A percentile compares a stretch with the other conserved stretches of the same genome.
These are phyloP conservation scores for Samsoniella hepiali DNA, from an alignment of 2,329 filamentous ascomycete species.

Conservation along the genomic window DNA sequence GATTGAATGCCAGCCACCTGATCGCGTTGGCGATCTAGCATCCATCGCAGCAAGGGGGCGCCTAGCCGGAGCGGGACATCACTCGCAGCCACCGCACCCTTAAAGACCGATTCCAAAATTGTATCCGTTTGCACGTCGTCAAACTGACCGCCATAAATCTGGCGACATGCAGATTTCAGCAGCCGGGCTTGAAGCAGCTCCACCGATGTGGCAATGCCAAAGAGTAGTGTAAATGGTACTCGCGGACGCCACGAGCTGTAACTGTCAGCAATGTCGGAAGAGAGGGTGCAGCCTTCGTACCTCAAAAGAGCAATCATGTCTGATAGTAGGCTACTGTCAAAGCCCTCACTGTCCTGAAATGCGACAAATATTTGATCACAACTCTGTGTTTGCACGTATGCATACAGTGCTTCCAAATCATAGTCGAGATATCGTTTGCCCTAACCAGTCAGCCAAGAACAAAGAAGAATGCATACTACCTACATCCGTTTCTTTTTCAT, in stretches of 20 bases:
- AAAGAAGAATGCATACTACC: conserved; percentile 23
- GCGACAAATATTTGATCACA: conserved; percentile 64
- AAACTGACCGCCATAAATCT: conserved; percentile 68
- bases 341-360: conserved; percentile 79
- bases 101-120: conserved; percentile 71
- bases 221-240: conserved; percentile 72
- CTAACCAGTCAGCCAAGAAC: conserved; percentile 32
- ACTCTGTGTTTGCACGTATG: conserved; percentile 52
- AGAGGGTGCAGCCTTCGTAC: conserved; percentile 41
- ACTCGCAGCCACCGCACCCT: conserved; percentile 57
- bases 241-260: conserved; percentile 64
- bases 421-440: conserved; percentile 70
- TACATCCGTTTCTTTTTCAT: conserved; percentile 46
- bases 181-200: conserved; percentile 75
- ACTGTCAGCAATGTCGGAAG: conserved; percentile 29
- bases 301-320: conserved; percentile 68
- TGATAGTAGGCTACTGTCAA: conserved; percentile 68
- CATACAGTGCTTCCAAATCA: conserved; percentile 68
- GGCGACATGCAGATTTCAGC: conserved; percentile 63
- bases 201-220: conserved; percentile 78
- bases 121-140: conserved; percentile 71
- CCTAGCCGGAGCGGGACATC: conserved; percentile 61
- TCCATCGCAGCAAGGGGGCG: conserved; percentile 55
- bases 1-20: conserved; percentile 73
- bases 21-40: conserved; percentile 71